Conservation (phyloP, 2,329 filamentous ascomycete species). For the Aspergillus uvarum region DNA sequence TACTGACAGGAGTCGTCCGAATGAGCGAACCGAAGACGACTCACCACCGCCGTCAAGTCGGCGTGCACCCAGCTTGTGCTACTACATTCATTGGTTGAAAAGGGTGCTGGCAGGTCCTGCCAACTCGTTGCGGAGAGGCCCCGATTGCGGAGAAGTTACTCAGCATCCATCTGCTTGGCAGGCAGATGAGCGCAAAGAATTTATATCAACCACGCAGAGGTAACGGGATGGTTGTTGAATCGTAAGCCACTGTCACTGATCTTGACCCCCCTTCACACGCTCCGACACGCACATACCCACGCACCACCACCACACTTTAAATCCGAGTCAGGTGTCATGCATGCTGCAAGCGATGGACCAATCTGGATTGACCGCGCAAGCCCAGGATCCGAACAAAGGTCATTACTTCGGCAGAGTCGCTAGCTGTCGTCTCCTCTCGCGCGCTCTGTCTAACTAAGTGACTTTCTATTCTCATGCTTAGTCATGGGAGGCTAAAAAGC, state of each 20-base stretch:
- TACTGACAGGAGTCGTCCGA: constrained; percentile 6
- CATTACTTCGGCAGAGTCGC: background rate
- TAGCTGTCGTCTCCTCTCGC: background rate
- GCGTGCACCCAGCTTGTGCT: constrained; percentile 7
- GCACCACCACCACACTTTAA: background rate
- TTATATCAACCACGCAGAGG: background rate
- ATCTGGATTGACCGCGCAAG: constrained; percentile 2
- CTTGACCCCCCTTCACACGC: background rate
- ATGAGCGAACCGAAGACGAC: background rate
- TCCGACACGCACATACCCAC: constrained; percentile 1
- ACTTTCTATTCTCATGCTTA: background rate
- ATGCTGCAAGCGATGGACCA: constrained; percentile 8
- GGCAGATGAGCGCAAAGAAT: constrained; percentile 3
- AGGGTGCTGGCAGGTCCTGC: background rate
- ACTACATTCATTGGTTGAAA: background rate
- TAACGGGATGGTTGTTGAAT: background rate
- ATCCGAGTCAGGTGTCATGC: constrained; percentile 6
- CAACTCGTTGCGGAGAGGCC: background rate
- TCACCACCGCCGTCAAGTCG: background rate
- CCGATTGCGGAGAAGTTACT: background rate
- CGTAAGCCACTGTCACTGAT: constrained; percentile 1
- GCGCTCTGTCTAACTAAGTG: no score
- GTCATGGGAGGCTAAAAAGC: background rate
- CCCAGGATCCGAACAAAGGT: background rate
- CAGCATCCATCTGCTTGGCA: background rate